Base-by-base conservation (phyloP, 2,329 filamentous ascomycete species). In the Xylaria sp. region DNA sequence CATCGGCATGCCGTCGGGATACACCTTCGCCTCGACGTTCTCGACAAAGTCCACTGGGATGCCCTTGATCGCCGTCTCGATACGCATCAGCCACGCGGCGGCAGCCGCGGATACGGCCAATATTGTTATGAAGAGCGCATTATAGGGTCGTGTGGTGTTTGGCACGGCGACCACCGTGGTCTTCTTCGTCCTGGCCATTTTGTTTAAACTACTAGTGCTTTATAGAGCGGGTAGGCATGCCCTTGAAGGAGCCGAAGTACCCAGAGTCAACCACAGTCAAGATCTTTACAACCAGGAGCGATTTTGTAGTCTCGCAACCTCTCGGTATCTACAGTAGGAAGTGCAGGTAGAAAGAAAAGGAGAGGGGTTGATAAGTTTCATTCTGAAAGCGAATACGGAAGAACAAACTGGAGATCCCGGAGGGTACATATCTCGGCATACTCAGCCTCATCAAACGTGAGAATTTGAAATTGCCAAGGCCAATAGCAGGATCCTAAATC, bases 1-100 rank as follows among this genome's bases (percentile, higher is more conserved):
- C 57, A 76, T 64, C 13, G 72, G 73, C 60, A 55, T 66, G 41
- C 74, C 74, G 64, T 75, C 67, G 23, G 64, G 66, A 60, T 74
- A 70, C 18, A 50, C 41, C 30, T 52, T 65, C 9, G 66, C 41
- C 30, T 72, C 70, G 56, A 76, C 60, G 15, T 69, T 67, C 53
- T 69, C 10, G 7, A 63, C 36, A 63, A 77, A 76, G 32, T 69
- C 36, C 8, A 60, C 46, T 0, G 75, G 74, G 20, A 76, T 68
- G 52, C 66, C 72, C 12, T 72, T 58, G 15, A 72, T 67, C 2
- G 45, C 66, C 5, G 71, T 63, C 56, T 74, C 72, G 30, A 76
- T 65, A 62, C 73, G 73, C 74, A 76, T 74, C 3, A 72, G 60
- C 70, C 70, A 76, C 1, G 56, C 39, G 34, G 36, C 65, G 28